These are phyloP conservation scores for Beauveria medogensis DNA, from an alignment of 2,329 filamentous ascomycete species.

Conservation along the genomic window DNA sequence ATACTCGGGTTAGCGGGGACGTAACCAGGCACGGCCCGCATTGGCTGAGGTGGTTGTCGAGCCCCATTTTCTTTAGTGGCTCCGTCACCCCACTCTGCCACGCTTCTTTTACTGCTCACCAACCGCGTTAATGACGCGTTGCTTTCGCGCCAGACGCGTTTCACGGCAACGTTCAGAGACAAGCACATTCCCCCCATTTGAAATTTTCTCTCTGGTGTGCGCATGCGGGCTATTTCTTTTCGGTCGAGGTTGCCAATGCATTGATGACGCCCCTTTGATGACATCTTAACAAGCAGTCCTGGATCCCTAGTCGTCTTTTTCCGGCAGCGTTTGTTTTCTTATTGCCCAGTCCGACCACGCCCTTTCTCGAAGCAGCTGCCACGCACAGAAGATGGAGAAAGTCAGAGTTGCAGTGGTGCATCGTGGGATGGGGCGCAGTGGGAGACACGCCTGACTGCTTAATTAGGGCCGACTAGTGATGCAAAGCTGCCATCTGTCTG, in stretches of 20 bases:
- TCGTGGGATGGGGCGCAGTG: background rate
- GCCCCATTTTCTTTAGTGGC: slow-evolving; percentile 5
- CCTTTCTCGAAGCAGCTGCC: background rate
- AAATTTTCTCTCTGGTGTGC: background rate
- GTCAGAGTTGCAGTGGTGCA: background rate
- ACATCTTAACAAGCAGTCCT: background rate
- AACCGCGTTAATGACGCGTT: slow-evolving; percentile 10
- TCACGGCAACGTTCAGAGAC: slow-evolving; percentile 5
- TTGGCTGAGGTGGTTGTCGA: slow-evolving; percentile 4
- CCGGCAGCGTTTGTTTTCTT: background rate
- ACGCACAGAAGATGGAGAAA: background rate
- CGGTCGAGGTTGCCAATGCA: background rate
- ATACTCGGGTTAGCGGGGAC: background rate
- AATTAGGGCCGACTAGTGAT: background rate
- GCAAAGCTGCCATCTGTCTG: background rate
- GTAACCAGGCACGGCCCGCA: slow-evolving; percentile 7
- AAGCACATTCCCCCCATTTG: background rate
- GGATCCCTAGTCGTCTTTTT: too few relatives aligned
- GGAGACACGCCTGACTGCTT: background rate
- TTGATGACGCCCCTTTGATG: background rate
- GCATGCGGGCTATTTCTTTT: background rate
- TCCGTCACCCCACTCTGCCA: background rate
- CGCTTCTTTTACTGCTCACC: background rate
- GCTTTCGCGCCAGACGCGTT: slow-evolving; percentile 8
- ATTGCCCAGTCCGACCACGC: background rate